Evolutionary conservation across 208 protist genomes (phyloP), one percentile per base, ranked within the genome.

Genomic region (Phytomonas sp.): DNA sequence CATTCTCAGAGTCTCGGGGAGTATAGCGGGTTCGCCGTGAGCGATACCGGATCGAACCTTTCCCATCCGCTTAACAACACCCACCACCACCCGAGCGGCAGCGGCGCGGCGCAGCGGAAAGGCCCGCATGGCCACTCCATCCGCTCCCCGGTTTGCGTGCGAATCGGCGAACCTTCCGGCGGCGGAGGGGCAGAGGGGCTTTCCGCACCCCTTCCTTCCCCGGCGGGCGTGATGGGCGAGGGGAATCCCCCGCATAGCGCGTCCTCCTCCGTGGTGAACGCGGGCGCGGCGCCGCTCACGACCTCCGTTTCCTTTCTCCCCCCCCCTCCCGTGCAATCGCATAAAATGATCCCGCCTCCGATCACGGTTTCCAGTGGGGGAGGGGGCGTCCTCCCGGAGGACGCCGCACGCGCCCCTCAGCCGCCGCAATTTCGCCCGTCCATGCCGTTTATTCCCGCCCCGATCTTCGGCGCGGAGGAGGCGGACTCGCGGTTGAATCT

Each of bases 11-110:
- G 76, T 65, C 68, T 79, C 30, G 79, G 79, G 23, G 67, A 77
- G 5, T 72, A 76, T 65, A 81, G 80, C 61, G 80, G 72, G 8
- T 84, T 81, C 65, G 75, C 74, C 73, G 6, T 40, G 36, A 84
- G 80, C 67, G 80, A 84, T 43, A 71, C 43, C 13, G 80, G 80
- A 30, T 81, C 75, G 61, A 74, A 68, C 7, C 46, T 53, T 4
- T 72, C 73, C 2, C 73, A 73, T 40, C 29, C 72, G 66, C 68
- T 53, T 4, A 56, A 71, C 64, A 17, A 32, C 9, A n/a, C n/a
- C n/a, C n/a, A 46, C 9, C 32, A 13, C n/a, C 30, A 60, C 59
- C 46, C 8, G 34, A 64, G 53, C 32, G 40, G 56, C 62, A 61
- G 36, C 60, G 53, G 51, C 61, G 28, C n/a, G n/a, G n/a, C n/a